Evolutionary conservation across 2,329 filamentous ascomycete species (phyloP), one percentile per base, ranked within the genome.

Genomic region (Penicillium concentricum): DNA sequence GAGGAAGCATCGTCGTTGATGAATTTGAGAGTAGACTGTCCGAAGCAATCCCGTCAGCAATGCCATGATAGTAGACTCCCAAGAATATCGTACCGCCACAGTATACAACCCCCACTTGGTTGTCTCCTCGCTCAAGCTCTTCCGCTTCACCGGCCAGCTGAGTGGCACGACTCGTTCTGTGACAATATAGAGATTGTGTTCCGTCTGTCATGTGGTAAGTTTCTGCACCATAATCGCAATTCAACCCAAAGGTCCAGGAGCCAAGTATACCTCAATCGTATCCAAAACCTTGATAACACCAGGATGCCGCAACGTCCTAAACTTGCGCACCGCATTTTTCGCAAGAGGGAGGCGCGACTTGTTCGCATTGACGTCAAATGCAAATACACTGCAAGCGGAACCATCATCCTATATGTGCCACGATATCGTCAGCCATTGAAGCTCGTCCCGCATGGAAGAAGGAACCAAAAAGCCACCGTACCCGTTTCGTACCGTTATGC

Each of bases 31-130:
- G 94, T 97, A 71, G 91, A 90, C 87, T 92, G 62, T 12, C 44
- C 22, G 6, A 12, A 24, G 0, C 2, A 44, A 20, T 20, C 7
- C 3, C 8, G 22, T 57, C 54, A 52, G 44, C 15, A 37, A 38
- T 30, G 48, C 16, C 44, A 30, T 8, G 35, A 34, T 24, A 54
- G 7, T 1, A 38, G 28, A 32, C 24, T 35, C 13, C 3, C 7
- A 32, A 32, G 4, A 24, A 20, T 2, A 26, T 60, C 76, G 59
- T 82, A 92, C 89, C 64, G 94, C 92, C 61, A 97, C 80, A 66
- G 86, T 90, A 74, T 91, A 90, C 39, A 99, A 76, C 0, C 94
- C 94, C 94, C 94, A 99, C 85, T 97, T 99, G 46, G 94, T 85
- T 1, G 93, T 97, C 78, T 97, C 94, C 39, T 91, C 87, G 58